Conservation (phyloP, 352 stramenopile genomes). For the Hyaloperonospora arabidopsidis region DNA sequence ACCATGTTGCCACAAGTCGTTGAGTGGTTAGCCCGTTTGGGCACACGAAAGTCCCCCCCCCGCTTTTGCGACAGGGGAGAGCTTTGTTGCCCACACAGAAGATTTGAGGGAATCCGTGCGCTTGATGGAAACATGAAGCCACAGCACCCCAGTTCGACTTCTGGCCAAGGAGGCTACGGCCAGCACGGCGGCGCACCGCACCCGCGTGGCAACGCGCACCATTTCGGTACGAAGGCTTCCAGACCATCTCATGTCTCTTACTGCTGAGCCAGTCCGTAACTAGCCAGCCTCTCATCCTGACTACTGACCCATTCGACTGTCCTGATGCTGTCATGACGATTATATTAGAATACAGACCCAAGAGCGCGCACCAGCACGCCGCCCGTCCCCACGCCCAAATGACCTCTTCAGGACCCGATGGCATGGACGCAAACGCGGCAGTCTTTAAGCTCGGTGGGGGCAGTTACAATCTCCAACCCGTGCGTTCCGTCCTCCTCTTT, state of each 20-base stretch:
- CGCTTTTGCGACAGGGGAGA: slow-evolving; percentile 20
- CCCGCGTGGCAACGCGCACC: slow-evolving; percentile 35
- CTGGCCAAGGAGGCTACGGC: slow-evolving; percentile 27
- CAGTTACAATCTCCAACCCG: slow-evolving; percentile 37
- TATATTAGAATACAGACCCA: slow-evolving; percentile 36
- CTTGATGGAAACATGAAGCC: slow-evolving; percentile 55
- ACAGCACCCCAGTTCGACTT: slow-evolving; percentile 31
- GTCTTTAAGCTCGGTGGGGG: slow-evolving; percentile 35
- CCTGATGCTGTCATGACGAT: no score
- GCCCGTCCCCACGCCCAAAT: slow-evolving; percentile 21
- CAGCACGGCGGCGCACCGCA: slow-evolving; percentile 17
- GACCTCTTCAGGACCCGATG: slow-evolving; percentile 17
- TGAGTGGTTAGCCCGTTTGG: slow-evolving; percentile 19
- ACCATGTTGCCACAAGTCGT: slow-evolving; percentile 15
- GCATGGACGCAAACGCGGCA: slow-evolving; percentile 36
- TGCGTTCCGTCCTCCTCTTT: slow-evolving; percentile 11
- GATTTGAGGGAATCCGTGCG: slow-evolving; percentile 6
- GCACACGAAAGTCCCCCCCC: slow-evolving; percentile 17
- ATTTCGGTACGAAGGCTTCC: slow-evolving; percentile 21
- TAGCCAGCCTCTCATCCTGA: no score
- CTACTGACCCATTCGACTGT: no score
- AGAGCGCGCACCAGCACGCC: slow-evolving; percentile 27
- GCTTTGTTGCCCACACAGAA: slow-evolving; percentile 3
- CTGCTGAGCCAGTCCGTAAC: no score
- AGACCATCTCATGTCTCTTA: no score